phyloP scores from a whole-genome alignment of 495 filamentous ascomycete species.

The Pyrenula massariospora region DNA sequence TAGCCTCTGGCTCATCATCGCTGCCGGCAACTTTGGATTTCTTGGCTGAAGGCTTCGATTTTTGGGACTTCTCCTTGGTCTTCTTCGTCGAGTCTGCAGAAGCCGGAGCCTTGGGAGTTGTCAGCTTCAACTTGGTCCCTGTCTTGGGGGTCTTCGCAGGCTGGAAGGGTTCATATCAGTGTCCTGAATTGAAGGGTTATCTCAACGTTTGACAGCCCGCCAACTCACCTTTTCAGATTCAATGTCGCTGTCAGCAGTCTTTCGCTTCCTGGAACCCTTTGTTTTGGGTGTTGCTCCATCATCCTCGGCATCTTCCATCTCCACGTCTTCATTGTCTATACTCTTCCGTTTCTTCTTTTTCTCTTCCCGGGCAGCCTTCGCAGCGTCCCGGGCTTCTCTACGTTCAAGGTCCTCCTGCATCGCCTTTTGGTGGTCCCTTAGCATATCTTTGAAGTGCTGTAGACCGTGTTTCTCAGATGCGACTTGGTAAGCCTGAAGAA shows the following conservation, averaged over 20 bases:
- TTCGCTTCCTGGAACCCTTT: constrained; percentile 53
- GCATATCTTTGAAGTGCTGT: constrained; percentile 62
- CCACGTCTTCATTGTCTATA: constrained; percentile 48
- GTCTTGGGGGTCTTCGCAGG: constrained; percentile 51
- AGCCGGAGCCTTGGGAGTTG: constrained; percentile 36
- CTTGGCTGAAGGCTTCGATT: constrained; percentile 43
- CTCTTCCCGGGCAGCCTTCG: constrained; percentile 42
- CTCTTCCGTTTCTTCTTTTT: constrained; percentile 51
- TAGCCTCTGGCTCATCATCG: constrained; percentile 32
- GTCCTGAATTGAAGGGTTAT: not conserved
- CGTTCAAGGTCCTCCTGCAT: constrained; percentile 52
- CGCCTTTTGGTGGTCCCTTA: constrained; percentile 46
- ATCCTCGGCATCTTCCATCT: constrained; percentile 60
- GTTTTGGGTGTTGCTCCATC: constrained; percentile 36
- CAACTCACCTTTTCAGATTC: constrained; percentile 53
- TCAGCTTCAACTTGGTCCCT: constrained; percentile 39
- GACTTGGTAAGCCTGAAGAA: constrained; percentile 61
- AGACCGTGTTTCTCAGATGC: constrained; percentile 62
- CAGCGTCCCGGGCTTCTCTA: constrained; percentile 41
- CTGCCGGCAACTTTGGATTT: constrained; percentile 27
- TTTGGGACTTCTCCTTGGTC: constrained; percentile 42
- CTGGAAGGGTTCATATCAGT: constrained; percentile 16
- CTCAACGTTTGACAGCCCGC: not conserved
- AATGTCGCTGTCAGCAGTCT: constrained; percentile 54
- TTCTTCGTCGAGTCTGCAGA: constrained; percentile 31